Conservation (phyloP, 2,329 filamentous ascomycete genomes). For the Ceratocystis cacaofunesta region DNA sequence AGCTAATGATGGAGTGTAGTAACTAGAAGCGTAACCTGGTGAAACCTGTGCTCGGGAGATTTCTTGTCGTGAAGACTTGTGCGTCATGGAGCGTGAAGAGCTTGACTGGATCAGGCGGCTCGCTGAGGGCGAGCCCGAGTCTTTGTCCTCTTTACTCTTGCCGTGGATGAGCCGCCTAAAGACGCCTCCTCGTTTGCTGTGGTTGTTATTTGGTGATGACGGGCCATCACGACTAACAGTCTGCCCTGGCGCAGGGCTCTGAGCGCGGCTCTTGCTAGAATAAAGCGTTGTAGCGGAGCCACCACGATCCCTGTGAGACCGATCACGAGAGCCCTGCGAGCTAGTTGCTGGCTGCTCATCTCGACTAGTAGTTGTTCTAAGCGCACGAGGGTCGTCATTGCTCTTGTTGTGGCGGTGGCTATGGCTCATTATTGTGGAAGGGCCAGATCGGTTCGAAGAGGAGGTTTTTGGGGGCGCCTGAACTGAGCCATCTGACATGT, state of each 20-base stretch:
- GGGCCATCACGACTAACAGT: constrained; percentile 38
- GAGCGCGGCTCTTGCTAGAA: constrained; percentile 43
- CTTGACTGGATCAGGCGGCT: constrained; percentile 3
- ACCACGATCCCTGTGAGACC: constrained; percentile 36
- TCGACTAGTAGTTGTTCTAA: constrained; percentile 58
- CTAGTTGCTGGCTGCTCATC: constrained; percentile 38
- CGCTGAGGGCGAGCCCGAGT: constrained; percentile 21
- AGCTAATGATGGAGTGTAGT: constrained; percentile 5
- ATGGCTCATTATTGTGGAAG: constrained; percentile 46
- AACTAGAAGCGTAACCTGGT: constrained; percentile 16
- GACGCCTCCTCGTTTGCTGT: constrained; percentile 26
- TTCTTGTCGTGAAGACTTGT: constrained; percentile 33
- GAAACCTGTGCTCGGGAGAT: constrained; percentile 27
- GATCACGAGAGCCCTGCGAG: neutral
- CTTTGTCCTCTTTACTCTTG: constrained; percentile 14
- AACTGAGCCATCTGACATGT: constrained; percentile 35
- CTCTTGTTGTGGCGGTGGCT: constrained; percentile 53
- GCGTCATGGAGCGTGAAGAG: constrained; percentile 26
- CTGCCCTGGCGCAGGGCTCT: constrained; percentile 65
- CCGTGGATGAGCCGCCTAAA: constrained; percentile 13
- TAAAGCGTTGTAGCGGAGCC: constrained; percentile 31
- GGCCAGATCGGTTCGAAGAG: constrained; percentile 45
- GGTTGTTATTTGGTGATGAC: constrained; percentile 20
- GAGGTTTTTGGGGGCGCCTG: constrained; percentile 44
- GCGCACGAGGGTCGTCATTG: constrained; percentile 48